Evolutionary conservation across 1,284 basidiomycete genomes (phyloP).

Genomic region (Hymenochaete sp.): DNA sequence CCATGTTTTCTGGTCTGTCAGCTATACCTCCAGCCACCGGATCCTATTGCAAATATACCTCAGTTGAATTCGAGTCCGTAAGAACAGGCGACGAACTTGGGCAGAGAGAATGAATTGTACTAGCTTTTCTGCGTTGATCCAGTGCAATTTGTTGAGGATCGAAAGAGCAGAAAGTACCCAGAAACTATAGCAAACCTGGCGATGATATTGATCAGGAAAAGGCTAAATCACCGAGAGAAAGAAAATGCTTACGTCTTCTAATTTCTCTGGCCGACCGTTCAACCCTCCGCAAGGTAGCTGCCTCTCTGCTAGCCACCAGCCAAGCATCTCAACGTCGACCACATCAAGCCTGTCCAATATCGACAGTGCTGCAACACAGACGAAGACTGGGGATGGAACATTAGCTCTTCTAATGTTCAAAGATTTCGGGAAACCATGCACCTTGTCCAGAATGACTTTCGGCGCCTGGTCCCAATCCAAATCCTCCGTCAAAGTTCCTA

Average conservation of each 20-base stretch:
- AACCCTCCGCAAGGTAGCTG: conserved; percentile 91
- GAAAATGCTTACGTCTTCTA: conserved; percentile 74
- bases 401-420: not conserved
- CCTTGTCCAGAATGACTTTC: conserved; percentile 93
- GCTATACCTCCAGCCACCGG: conserved; percentile 88
- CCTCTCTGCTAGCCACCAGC: conserved; percentile 90
- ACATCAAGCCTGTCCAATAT: conserved; percentile 78
- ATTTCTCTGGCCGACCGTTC: conserved; percentile 93
- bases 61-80: conserved; percentile 3
- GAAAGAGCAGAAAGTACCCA: conserved; percentile 91
- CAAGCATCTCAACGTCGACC: conserved; percentile 68
- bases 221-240: not conserved
- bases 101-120: conserved; percentile 79
- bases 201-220: not conserved
- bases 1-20: conserved; percentile 88
- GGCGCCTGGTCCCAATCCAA: conserved; percentile 75
- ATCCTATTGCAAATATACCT: conserved; percentile 46
- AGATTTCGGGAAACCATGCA: conserved; percentile 29
- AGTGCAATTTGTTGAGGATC: conserved; percentile 76
- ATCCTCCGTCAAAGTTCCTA: conserved; percentile 94
- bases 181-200: conserved; percentile 92
- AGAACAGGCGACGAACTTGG: conserved; percentile 45
- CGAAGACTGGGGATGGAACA: conserved; percentile 57
- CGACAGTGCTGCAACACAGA: conserved; percentile 80
- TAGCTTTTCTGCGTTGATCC: conserved; percentile 88